A percentile compares a stretch with the other conserved stretches of the same genome.
Conservation (phyloP, 768 basidiomycete genomes). For the Phaeotremella skinneri region DNA sequence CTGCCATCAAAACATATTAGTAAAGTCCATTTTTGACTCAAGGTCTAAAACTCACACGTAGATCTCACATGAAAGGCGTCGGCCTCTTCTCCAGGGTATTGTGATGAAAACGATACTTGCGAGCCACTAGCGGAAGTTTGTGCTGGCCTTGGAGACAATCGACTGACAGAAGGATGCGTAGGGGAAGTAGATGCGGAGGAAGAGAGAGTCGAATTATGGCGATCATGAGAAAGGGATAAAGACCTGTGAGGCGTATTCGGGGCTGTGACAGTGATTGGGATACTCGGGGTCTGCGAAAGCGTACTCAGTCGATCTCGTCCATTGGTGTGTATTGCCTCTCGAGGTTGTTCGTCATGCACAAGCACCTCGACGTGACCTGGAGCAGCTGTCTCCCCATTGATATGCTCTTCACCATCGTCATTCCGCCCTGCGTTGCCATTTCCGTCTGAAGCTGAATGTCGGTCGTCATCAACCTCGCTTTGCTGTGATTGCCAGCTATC, state of each 20-base stretch:
- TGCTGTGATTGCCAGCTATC: slow-evolving; percentile 10
- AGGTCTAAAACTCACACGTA: slow-evolving; percentile 42
- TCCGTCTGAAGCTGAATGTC: slow-evolving; percentile 3
- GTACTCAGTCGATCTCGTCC: background rate
- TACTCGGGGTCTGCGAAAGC: background rate
- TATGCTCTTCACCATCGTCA: background rate
- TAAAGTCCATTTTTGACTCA: background rate
- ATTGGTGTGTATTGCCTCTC: background rate
- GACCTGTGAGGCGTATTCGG: slow-evolving; percentile 2
- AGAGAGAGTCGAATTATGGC: background rate
- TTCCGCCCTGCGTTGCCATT: slow-evolving; percentile 1
- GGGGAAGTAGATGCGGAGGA: background rate
- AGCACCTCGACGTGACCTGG: background rate
- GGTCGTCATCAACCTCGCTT: background rate
- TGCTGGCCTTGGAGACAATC: background rate
- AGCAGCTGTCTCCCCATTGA: no score
- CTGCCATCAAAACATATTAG: slow-evolving; percentile 15
- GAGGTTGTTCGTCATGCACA: background rate
- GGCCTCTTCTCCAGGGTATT: slow-evolving; percentile 50
- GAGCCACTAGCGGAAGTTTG: background rate
- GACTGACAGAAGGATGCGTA: background rate
- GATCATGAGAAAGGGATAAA: background rate
- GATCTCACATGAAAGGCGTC: slow-evolving; percentile 52
- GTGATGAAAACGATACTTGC: slow-evolving; percentile 15
- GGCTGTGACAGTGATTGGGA: slow-evolving; percentile 23